Base-by-base conservation (phyloP, 1,284 basidiomycete genomes). In the Apiotrichum laibachii region DNA sequence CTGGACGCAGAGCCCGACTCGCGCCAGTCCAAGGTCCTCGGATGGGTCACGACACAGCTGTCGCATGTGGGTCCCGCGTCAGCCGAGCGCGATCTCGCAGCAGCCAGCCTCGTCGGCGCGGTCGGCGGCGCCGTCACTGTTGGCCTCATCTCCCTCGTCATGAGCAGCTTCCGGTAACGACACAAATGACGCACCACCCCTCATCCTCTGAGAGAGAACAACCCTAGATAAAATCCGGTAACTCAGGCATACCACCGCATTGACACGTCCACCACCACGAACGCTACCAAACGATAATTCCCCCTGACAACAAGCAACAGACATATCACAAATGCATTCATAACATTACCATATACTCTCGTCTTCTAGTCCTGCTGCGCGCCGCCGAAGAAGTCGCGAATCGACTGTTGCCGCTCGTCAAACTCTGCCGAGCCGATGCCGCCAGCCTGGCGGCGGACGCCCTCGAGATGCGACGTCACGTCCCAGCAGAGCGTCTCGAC, bases 341-440 rank as follows among this genome's bases (percentile, higher is more conserved):
- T 31, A 31, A 3, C 12, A 18, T 2, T 11, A 35, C 34, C 18
- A 5, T 35, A 49, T n/a, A 16, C 16, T 48, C 6, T 11, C 6
- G 3, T n/a, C 12, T 21, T 40, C 19, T 42, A 48, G 18, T 55
- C 47, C 58, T 61, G 15, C 69, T 61, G 55, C 18, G 60, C 80
- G 4, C 86, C 86, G n/a, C 82, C 84, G 67, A 92, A 89, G 80
- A 91, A 92, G 6, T 84, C 82, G 18, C 87, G 83, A 57, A 92
- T 86, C 67, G 86, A 85, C 64, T 83, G 82, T 72, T 93, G 90
- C 59, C 84, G 85, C 35, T 86, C 84, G 69, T 94, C 90, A 67
- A 86, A 83, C 1, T 85, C 84, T 11, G 83, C 75, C 47, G 85
- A 87, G 4, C 88, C 87, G 47, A 90, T 87, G 0, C 90, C 90